Percentiles rank a stretch among this genome's conserved stretches.
phyloP scores from a whole-genome alignment of 768 basidiomycete species.

The Lepiota brunneoincarnata region DNA sequence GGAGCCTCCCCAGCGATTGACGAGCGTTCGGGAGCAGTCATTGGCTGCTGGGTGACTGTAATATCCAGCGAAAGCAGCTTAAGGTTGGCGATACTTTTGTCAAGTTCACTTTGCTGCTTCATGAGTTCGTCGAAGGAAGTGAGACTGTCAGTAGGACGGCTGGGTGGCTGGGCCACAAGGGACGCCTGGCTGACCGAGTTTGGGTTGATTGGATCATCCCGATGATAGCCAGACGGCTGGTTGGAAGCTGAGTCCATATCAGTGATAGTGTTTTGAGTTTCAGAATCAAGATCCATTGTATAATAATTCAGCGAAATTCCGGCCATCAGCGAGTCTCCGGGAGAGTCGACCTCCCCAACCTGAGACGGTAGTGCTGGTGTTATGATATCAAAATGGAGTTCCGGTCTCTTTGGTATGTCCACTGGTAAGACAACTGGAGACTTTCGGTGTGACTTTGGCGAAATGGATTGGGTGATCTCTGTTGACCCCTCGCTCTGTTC shows the following conservation, averaged over 20 bases:
- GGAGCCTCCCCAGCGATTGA: background rate
- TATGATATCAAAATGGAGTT: constrained; percentile 9
- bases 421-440: background rate
- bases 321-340: constrained; percentile 13
- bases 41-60: background rate
- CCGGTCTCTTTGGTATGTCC: constrained; percentile 4
- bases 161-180: constrained; percentile 13
- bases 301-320: constrained; percentile 26
- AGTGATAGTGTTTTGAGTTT: constrained; percentile 1
- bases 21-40: background rate
- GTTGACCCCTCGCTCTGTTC: constrained; percentile 1
- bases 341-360: background rate
- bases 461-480: constrained; percentile 1
- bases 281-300: constrained; percentile 17
- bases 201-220: constrained; percentile 29
- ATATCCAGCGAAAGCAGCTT: constrained; percentile 36
- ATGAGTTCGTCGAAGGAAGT: constrained; percentile 50
- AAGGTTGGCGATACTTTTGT: constrained; percentile 60
- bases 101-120: constrained; percentile 62
- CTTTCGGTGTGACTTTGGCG: background rate
- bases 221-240: constrained; percentile 42
- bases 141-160: constrained; percentile 23
- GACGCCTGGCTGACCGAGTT: constrained; percentile 9
- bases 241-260: constrained; percentile 3
- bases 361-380: background rate